Conservation (phyloP, 257 asterid genomes). For the Hygrophila difformis region DNA sequence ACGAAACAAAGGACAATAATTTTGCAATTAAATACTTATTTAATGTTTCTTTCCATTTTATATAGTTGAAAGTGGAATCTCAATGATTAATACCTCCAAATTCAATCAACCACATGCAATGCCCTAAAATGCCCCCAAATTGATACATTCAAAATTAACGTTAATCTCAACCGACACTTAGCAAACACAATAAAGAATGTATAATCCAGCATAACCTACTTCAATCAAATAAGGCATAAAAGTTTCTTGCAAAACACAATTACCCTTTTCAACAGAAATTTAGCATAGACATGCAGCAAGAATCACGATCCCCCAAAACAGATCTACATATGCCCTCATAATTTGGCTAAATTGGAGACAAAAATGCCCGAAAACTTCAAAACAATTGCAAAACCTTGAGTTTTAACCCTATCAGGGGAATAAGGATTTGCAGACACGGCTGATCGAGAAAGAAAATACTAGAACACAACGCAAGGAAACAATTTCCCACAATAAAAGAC, state of each 20-base stretch:
- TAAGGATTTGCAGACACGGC: constrained; percentile 3
- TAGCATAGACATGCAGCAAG: no score
- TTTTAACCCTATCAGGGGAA: constrained; percentile 1
- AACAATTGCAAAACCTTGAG: constrained; percentile 1
- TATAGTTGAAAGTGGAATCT: no score
- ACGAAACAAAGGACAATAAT: no score
- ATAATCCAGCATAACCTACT: constrained; percentile 11
- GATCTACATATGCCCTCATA: no score
- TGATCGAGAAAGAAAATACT: constrained; percentile 15
- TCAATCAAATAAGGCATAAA: background rate
- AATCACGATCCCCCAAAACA: no score
- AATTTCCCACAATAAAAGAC: background rate
- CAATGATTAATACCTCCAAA: background rate
- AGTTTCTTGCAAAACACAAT: background rate
- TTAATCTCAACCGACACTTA: background rate
- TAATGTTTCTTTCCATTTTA: no score
- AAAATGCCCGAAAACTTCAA: background rate
- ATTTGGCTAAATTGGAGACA: background rate
- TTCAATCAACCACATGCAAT: background rate
- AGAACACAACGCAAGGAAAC: constrained; percentile 5
- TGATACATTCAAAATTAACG: constrained; percentile 1
- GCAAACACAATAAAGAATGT: background rate
- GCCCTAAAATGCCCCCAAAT: background rate
- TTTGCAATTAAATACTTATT: no score
- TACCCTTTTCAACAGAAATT: background rate